These are phyloP conservation scores for Ceratobasidium sp. DNA, from an alignment of 1,284 basidiomycete genomes.

Conservation along the genomic window DNA sequence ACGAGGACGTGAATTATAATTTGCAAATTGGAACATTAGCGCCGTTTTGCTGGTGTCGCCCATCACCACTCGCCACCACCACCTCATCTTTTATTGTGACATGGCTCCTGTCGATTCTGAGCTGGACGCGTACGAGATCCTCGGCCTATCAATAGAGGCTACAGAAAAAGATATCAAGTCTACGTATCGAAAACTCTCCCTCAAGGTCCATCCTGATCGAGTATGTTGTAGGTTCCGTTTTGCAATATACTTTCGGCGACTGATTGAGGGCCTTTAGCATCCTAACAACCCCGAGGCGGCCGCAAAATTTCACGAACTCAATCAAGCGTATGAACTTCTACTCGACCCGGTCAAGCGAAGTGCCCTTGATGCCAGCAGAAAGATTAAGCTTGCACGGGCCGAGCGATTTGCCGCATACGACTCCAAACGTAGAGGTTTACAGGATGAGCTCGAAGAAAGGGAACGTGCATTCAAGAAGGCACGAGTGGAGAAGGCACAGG, in stretches of 20 bases:
- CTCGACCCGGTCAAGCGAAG: slow-evolving; percentile 81
- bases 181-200: slow-evolving; percentile 79
- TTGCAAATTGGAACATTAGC: too few relatives aligned
- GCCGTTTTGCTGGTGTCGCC: too few relatives aligned
- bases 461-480: slow-evolving; percentile 81
- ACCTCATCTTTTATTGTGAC: too few relatives aligned
- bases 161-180: slow-evolving; percentile 83
- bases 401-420: slow-evolving; percentile 78
- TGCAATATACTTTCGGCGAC: slow-evolving; percentile 46
- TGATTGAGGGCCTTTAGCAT: slow-evolving; percentile 58
- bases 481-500: slow-evolving; percentile 61
- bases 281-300: slow-evolving; percentile 79
- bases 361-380: slow-evolving; percentile 80
- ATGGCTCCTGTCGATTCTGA: slow-evolving; percentile 49
- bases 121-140: slow-evolving; percentile 74
- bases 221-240: slow-evolving; percentile 55
- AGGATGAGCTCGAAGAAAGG: slow-evolving; percentile 82
- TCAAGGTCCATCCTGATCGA: slow-evolving; percentile 88
- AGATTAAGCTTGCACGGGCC: slow-evolving; percentile 71
- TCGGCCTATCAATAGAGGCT: slow-evolving; percentile 69
- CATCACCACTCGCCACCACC: background rate
- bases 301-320: slow-evolving; percentile 84
- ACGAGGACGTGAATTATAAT: slow-evolving; percentile 21
- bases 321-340: slow-evolving; percentile 81
- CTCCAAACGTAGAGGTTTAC: slow-evolving; percentile 75